Conservation (phyloP, 2,329 filamentous ascomycete genomes). For the Monilinia fructicola region DNA sequence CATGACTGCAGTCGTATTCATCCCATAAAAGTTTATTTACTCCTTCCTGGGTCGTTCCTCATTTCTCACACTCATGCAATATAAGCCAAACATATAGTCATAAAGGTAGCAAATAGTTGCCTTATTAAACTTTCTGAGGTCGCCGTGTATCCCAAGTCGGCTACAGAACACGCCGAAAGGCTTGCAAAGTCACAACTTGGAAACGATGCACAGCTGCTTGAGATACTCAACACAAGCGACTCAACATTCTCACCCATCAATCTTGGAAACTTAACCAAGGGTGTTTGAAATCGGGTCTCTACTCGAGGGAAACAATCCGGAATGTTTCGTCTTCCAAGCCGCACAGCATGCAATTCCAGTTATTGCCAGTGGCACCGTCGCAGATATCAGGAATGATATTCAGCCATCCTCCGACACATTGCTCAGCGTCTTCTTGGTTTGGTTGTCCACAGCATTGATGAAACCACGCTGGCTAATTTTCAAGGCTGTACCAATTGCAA, state of each 20-base stretch:
- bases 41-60: background rate
- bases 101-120: slow-evolving; percentile 1
- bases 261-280: slow-evolving; percentile 46
- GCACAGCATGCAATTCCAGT: slow-evolving; percentile 47
- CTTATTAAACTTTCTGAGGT: slow-evolving; percentile 6
- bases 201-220: slow-evolving; percentile 14
- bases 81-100: background rate
- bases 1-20: background rate
- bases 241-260: slow-evolving; percentile 51
- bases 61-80: background rate
- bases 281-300: slow-evolving; percentile 46
- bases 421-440: slow-evolving; percentile 23
- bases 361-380: slow-evolving; percentile 34
- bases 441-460: slow-evolving; percentile 10
- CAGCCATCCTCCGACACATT: slow-evolving; percentile 10
- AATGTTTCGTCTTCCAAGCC: slow-evolving; percentile 47
- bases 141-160: background rate
- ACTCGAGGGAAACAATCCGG: slow-evolving; percentile 49
- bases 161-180: slow-evolving; percentile 7
- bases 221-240: background rate
- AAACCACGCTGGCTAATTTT: background rate
- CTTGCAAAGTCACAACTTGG: slow-evolving; percentile 6
- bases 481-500: slow-evolving; percentile 18
- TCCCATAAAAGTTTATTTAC: background rate
- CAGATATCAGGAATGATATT: background rate